Percentiles rank a stretch among this genome's conserved stretches.
phyloP scores from a whole-genome alignment of 2,329 filamentous ascomycete species.

The Chrysosporium queenslandicum region DNA sequence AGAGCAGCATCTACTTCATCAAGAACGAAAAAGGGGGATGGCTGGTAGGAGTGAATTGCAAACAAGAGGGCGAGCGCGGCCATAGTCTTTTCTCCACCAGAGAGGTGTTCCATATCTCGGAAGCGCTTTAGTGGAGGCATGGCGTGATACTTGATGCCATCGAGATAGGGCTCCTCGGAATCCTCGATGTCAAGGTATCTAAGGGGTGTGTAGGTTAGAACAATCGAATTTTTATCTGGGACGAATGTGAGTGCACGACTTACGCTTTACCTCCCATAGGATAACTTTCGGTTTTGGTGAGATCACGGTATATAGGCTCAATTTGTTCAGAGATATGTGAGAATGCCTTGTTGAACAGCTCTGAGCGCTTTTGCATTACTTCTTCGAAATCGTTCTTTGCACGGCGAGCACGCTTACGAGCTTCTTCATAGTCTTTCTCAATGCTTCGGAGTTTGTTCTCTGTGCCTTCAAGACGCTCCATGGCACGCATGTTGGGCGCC shows the following conservation, averaged over 20 bases:
- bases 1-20: constrained; percentile 96
- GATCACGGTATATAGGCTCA: constrained; percentile 82
- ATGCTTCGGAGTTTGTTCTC: constrained; percentile 72
- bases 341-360: constrained; percentile 93
- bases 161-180: constrained; percentile 89
- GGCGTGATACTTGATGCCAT: constrained; percentile 94
- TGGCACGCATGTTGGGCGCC: constrained; percentile 91
- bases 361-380: constrained; percentile 70
- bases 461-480: constrained; percentile 79
- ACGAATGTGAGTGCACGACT: constrained; percentile 20
- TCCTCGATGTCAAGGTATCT: constrained; percentile 88
- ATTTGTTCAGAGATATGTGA: constrained; percentile 92
- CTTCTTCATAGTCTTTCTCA: constrained; percentile 81
- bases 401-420: constrained; percentile 60
- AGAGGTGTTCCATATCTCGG: constrained; percentile 97
- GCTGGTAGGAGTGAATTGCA: constrained; percentile 92
- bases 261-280: constrained; percentile 72
- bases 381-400: constrained; percentile 76
- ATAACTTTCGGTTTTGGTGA: constrained; percentile 83
- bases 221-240: no score
- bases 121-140: constrained; percentile 98
- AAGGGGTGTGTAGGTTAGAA: constrained; percentile 2
- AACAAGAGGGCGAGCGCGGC: constrained; percentile 92
- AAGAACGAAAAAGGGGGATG: constrained; percentile 91
- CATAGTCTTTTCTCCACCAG: constrained; percentile 97